A percentile compares a stretch with the other conserved stretches of the same genome.
Conservation (phyloP, 1,139 yeast genomes). For the Kodamaea ohmeri region DNA sequence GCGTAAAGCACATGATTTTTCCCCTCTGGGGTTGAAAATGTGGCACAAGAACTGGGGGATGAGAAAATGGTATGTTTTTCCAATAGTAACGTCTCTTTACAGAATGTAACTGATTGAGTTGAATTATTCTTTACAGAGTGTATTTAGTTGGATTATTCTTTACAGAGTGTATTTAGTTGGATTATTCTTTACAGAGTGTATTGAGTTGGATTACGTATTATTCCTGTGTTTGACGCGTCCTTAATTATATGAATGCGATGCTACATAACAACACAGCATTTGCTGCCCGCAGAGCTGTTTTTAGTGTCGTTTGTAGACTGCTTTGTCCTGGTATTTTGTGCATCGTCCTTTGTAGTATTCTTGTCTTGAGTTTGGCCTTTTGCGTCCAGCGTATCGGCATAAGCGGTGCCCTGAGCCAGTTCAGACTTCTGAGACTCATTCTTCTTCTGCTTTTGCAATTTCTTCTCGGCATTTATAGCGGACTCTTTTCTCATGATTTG, state of each 20-base stretch:
- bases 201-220: conserved; percentile 6
- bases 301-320: conserved; percentile 17
- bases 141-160: too few relatives aligned
- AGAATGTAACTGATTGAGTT: too few relatives aligned
- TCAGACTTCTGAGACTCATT: conserved; percentile 5
- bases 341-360: conserved; percentile 9
- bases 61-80: not conserved
- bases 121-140: too few relatives aligned
- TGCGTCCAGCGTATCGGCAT: conserved; percentile 1
- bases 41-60: not conserved
- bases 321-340: conserved; percentile 16
- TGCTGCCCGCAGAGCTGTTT: conserved; percentile 12
- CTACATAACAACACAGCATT: conserved; percentile 19
- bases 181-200: not conserved
- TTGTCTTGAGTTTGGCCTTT: conserved; percentile 6
- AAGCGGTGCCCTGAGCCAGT: conserved; percentile 7
- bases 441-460: conserved; percentile 43
- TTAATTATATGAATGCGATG: not conserved
- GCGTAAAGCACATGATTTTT: too few relatives aligned
- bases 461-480: conserved; percentile 45
- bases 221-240: not conserved
- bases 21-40: not conserved
- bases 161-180: not conserved
- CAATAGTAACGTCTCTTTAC: too few relatives aligned
- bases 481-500: conserved; percentile 80